phyloP scores from a whole-genome alignment of 257 asterid genomes.

The Salvia splendens region DNA sequence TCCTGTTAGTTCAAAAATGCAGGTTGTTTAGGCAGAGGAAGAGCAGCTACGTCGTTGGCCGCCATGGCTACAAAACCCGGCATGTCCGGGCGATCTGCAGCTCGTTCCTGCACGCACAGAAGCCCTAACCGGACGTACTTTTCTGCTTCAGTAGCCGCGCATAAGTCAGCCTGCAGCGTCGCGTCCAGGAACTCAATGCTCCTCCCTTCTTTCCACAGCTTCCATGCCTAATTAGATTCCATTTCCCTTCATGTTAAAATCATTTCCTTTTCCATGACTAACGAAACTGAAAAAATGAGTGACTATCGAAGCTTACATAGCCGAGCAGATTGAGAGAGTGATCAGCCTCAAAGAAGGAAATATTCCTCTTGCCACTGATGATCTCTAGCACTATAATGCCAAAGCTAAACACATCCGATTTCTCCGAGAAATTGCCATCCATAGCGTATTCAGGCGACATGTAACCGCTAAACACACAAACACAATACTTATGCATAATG shows the following conservation, averaged over 20 bases:
- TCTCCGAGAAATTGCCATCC: constrained; percentile 28
- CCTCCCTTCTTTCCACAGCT: constrained; percentile 28
- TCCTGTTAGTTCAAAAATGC: constrained; percentile 17
- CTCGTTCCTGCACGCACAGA: constrained; percentile 15
- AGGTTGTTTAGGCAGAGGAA: constrained; percentile 27
- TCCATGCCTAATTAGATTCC: constrained; percentile 14
- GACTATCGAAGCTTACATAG: constrained; percentile 16
- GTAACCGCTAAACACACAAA: constrained; percentile 16
- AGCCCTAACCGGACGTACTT: constrained; percentile 18
- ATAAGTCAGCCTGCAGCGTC: background rate
- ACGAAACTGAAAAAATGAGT: background rate
- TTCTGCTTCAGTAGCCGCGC: constrained; percentile 9
- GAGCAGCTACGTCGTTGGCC: background rate
- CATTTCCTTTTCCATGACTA: no score
- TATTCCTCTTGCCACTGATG: constrained; percentile 28
- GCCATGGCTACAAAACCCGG: constrained; percentile 19
- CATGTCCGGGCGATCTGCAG: constrained; percentile 26
- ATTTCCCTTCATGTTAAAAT: background rate
- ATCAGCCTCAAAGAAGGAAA: constrained; percentile 19
- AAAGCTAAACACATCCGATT: constrained; percentile 32
- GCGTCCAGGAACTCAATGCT: constrained; percentile 23
- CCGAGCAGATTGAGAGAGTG: constrained; percentile 25
- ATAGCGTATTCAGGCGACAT: constrained; percentile 28
- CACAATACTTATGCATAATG: background rate
- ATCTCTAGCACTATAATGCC: constrained; percentile 28